These are phyloP conservation scores for Boletus subcaerulescens DNA, from an alignment of 768 basidiomycete genomes.

Conservation along the genomic window DNA sequence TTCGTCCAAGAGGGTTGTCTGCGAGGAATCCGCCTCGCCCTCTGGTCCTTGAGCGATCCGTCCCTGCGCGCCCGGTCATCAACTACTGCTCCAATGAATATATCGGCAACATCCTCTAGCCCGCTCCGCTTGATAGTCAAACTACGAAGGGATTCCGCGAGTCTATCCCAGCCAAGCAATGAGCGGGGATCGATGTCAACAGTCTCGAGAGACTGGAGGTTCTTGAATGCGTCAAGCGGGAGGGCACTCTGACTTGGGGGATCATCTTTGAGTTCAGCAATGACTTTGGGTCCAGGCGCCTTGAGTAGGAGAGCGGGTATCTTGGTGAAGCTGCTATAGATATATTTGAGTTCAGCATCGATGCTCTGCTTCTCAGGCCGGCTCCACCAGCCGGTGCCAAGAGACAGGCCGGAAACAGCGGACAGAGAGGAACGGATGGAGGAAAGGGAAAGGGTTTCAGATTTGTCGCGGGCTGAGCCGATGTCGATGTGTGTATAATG, in stretches of 20 bases:
- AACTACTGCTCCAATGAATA: conserved; percentile 74
- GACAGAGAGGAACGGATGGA: conserved; percentile 78
- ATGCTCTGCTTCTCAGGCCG: conserved; percentile 53
- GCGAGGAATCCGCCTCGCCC: conserved; percentile 43
- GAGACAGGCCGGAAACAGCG: conserved; percentile 69
- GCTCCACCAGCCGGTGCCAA: conserved; percentile 74
- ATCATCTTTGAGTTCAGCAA: conserved; percentile 67
- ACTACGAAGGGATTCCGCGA: conserved; percentile 66
- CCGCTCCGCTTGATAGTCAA: conserved; percentile 79
- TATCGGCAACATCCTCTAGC: conserved; percentile 72
- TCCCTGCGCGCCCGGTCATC: conserved; percentile 69
- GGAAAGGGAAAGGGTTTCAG: conserved; percentile 70
- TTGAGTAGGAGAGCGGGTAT: conserved; percentile 73
- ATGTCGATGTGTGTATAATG: conserved; percentile 58
- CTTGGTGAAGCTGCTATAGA: conserved; percentile 89
- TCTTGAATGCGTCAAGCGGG: conserved; percentile 84
- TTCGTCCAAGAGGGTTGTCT: conserved; percentile 47
- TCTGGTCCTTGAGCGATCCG: conserved; percentile 48
- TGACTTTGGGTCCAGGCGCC: conserved; percentile 60
- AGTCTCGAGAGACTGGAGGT: conserved; percentile 71
- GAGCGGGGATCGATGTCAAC: conserved; percentile 79
- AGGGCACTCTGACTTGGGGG: conserved; percentile 70
- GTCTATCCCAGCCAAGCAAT: conserved; percentile 78
- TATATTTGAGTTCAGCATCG: conserved; percentile 76
- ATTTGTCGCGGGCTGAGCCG: conserved; percentile 52